These are phyloP conservation scores for Nelumbo lutea DNA, from an alignment of 164 flowering plant species.

Conservation along the genomic window DNA sequence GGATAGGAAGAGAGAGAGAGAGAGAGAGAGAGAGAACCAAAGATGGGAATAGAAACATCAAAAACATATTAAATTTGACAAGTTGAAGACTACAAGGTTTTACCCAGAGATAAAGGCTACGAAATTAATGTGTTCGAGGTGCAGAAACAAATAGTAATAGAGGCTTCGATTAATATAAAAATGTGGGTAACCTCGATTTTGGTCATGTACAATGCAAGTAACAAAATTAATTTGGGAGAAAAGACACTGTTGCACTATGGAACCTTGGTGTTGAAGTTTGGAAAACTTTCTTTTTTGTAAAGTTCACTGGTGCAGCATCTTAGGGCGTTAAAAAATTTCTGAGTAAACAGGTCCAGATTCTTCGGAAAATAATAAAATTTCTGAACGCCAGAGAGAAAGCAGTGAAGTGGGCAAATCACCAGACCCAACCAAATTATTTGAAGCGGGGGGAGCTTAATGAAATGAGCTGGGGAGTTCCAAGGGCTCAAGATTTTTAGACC, in stretches of 20 bases:
- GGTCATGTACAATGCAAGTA: slow-evolving; percentile 8
- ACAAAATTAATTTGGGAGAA: neutral
- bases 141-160: slow-evolving; percentile 43
- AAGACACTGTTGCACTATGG: slow-evolving; percentile 1
- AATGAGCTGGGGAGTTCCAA: slow-evolving; percentile 16
- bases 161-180: slow-evolving; percentile 48
- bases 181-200: slow-evolving; percentile 31
- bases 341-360: slow-evolving; percentile 22
- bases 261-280: too few species aligned
- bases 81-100: slow-evolving; percentile 33
- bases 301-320: too few species aligned
- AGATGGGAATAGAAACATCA: slow-evolving; percentile 86
- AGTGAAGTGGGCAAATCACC: slow-evolving; percentile 20
- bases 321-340: too few species aligned
- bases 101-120: slow-evolving; percentile 17
- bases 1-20: neutral
- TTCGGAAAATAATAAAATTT: neutral
- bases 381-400: slow-evolving; percentile 15
- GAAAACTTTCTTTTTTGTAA: too few species aligned
- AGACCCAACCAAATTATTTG: slow-evolving; percentile 28
- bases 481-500: slow-evolving; percentile 16
- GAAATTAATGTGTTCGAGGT: slow-evolving; percentile 66
- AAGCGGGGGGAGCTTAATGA: slow-evolving; percentile 28
- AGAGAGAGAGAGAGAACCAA: slow-evolving; percentile 26
- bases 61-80: slow-evolving; percentile 41